Evolutionary conservation across 371 early-diverging fungal genomes (phyloP), one percentile per base, ranked within the genome.

Genomic region (Lichtheimia ramosa): DNA sequence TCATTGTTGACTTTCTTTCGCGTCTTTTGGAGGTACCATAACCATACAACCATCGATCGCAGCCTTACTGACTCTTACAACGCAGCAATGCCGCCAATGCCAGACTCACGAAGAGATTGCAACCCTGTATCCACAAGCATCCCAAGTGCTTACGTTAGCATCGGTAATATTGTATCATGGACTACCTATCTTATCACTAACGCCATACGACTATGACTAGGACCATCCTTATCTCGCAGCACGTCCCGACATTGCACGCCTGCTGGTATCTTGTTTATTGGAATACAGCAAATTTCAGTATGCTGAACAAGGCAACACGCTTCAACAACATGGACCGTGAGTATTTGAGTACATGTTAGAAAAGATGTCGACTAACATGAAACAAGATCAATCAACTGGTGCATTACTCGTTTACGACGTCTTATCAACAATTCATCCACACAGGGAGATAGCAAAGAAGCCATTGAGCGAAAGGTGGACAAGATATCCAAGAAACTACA

Each of bases 241-340:
- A 6, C 43, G 42, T 7, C 42, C 42, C 3, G 43, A 42, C 24
- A 41, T 55, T 14, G 43, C 56, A 13, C 21, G 42, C 24, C 43
- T 16, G 23, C 56, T 55, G 4, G 56, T 55, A 12, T 16, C 56
- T 13, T 55, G 56, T 55, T 24, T 55, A 27, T 43, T 55, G 10
- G 56, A 55, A 43, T 55, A 43, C 42, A 43, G 27, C 25, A 55
- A 55, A 23, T 43, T 55, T 25, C 41, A 55, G 23, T 41, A 55
- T 21, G 46, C 18, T 46, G 46, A 46, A 7, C 10, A n/a, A 16
- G n/a, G 18, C 0, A 21, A 5, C 16, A 18, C 46, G 16, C 21
- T 46, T n/a, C n/a, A 46, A 46, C 21, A 46, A 34, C 34, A 34
- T 34, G 34, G 34, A 8, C 34, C 10, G 34, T 34, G 10, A 34